Evolutionary conservation across 2,329 filamentous ascomycete species (phyloP).

Genomic region (Curvularia sp.): DNA sequence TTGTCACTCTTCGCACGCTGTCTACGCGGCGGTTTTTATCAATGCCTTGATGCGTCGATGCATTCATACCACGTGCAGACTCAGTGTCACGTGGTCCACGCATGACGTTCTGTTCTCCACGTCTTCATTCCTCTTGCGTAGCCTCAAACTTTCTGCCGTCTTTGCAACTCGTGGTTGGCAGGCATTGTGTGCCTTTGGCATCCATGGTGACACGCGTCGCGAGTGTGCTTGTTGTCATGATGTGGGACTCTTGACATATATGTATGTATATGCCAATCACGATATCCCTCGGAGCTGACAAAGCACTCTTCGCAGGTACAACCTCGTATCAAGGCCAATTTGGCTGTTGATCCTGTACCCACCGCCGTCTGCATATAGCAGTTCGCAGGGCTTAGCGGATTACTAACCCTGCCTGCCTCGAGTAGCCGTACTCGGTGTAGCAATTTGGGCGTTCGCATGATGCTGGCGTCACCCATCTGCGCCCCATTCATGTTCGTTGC

Average conservation of each 20-base stretch:
- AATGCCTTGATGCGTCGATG: background rate
- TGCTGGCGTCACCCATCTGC: background rate
- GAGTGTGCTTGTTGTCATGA: background rate
- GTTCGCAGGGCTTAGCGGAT: background rate
- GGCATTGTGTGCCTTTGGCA: background rate
- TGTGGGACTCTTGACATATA: background rate
- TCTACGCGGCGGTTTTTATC: background rate
- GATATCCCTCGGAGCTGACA: background rate
- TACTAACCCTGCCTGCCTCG: background rate
- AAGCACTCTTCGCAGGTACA: background rate
- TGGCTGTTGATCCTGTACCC: background rate
- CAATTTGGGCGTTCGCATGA: background rate
- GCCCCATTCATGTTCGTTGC: background rate
- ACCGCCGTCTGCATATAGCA: background rate
- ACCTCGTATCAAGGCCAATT: background rate
- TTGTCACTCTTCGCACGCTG: background rate
- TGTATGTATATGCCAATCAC: background rate
- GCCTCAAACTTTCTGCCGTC: background rate
- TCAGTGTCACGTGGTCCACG: background rate
- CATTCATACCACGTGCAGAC: too few relatives aligned
- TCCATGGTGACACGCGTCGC: background rate
- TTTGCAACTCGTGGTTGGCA: background rate
- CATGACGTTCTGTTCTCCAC: background rate
- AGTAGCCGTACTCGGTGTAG: background rate
- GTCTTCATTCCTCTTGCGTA: background rate